Evolutionary conservation across 148 eudicot genomes (phyloP).

Genomic region (Silene uniflora): DNA sequence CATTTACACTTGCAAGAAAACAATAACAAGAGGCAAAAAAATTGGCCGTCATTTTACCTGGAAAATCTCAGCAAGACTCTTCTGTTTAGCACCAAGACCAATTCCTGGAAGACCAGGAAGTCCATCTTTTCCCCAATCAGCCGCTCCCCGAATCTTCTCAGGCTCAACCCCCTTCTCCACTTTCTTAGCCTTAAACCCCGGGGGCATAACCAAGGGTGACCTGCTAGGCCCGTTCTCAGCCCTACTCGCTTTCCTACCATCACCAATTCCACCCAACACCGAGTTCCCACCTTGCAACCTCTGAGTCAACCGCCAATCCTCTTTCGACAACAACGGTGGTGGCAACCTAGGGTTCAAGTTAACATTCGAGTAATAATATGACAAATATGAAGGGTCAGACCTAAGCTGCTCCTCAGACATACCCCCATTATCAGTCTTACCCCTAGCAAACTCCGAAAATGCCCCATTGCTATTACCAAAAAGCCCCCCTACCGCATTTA

Average conservation of each 20-base stretch:
- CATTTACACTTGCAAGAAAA: not conserved
- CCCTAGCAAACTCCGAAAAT: constrained; percentile 48
- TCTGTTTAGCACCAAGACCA: constrained; percentile 86
- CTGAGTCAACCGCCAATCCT: constrained; percentile 85
- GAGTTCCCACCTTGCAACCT: constrained; percentile 85
- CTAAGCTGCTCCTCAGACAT: constrained; percentile 85
- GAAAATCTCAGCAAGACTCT: constrained; percentile 89
- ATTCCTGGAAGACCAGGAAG: constrained; percentile 88
- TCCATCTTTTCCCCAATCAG: constrained; percentile 96
- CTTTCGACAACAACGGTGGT: constrained; percentile 77
- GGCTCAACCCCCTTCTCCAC: constrained; percentile 60
- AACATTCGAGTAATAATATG: constrained; percentile 84
- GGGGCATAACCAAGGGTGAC: constrained; percentile 65
- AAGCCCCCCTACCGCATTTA: constrained; percentile 81
- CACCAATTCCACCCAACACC: constrained; percentile 78
- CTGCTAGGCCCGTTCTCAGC: constrained; percentile 58
- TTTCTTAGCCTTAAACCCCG: constrained; percentile 80
- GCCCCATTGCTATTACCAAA: constrained; percentile 41
- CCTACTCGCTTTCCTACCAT: constrained; percentile 68
- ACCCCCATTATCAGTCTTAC: constrained; percentile 50
- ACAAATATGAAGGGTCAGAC: constrained; percentile 87
- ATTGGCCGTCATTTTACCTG: constrained; percentile 50
- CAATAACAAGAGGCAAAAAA: not conserved
- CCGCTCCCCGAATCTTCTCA: constrained; percentile 48
- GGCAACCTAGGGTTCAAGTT: constrained; percentile 95